These are phyloP conservation scores for Fusarium pilosicola DNA, from an alignment of 2,329 filamentous ascomycete genomes.

Conservation along the genomic window DNA sequence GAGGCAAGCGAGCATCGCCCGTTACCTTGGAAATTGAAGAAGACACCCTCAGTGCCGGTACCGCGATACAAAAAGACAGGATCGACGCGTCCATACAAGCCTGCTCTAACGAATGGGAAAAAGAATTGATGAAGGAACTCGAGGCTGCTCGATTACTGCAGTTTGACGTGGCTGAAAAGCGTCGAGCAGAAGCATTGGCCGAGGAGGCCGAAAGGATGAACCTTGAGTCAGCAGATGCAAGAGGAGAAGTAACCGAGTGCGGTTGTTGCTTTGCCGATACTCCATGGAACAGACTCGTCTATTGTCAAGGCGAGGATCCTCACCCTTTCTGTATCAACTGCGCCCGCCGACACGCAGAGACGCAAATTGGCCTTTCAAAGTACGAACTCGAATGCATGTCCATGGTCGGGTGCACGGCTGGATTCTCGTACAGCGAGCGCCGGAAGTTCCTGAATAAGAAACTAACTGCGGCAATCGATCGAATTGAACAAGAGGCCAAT, in stretches of 20 bases:
- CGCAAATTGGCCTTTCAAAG: conserved; percentile 73
- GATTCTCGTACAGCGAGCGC: conserved; percentile 67
- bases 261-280: conserved; percentile 77
- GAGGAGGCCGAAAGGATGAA: conserved; percentile 51
- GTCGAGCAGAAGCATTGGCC: conserved; percentile 45
- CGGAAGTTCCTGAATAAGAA: conserved; percentile 67
- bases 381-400: conserved; percentile 78
- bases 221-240: conserved; percentile 52
- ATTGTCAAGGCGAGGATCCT: conserved; percentile 66
- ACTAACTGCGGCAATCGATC: conserved; percentile 70
- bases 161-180: conserved; percentile 33
- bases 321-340: conserved; percentile 80
- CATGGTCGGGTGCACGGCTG: conserved; percentile 69
- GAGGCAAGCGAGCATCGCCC: not conserved
- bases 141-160: conserved; percentile 25
- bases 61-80: conserved; percentile 3
- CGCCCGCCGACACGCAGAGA: conserved; percentile 71
- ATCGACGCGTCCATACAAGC: conserved; percentile 3
- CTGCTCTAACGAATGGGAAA: not conserved
- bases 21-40: conserved; percentile 22
- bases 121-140: conserved; percentile 35
- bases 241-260: conserved; percentile 72
- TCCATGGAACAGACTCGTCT: conserved; percentile 73
- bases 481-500: conserved; percentile 75
- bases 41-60: not conserved